These are phyloP conservation scores for Magnaporthiopsis incrustans DNA, from an alignment of 2,329 filamentous ascomycete species.

Conservation along the genomic window DNA sequence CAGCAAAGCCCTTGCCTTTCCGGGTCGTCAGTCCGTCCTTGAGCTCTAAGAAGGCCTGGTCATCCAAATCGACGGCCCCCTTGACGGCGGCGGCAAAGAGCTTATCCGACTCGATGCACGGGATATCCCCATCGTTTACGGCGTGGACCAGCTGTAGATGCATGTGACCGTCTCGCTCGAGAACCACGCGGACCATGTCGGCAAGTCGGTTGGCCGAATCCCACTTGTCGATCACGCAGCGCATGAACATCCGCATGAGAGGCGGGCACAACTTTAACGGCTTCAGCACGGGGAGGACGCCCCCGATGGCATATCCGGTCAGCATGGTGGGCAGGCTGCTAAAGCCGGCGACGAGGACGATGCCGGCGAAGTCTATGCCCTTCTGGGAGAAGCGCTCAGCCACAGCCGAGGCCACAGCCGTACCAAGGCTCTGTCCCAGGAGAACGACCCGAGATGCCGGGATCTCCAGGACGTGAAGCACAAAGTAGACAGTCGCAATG, in stretches of 20 bases:
- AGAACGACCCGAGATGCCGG: conserved; percentile 67
- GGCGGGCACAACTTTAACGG: conserved; percentile 60
- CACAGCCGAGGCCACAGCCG: conserved; percentile 70
- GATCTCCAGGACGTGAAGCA: conserved; percentile 55
- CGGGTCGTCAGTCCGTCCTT: conserved; percentile 37
- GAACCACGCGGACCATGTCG: conserved; percentile 44
- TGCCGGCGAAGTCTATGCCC: conserved; percentile 64
- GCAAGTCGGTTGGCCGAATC: conserved; percentile 59
- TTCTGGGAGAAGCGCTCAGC: conserved; percentile 59
- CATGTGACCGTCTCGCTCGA: conserved; percentile 34
- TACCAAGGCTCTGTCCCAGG: conserved; percentile 81
- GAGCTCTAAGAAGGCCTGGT: conserved; percentile 21
- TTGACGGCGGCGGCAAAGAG: conserved; percentile 54
- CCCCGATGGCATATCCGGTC: conserved; percentile 69
- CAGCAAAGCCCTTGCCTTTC: conserved; percentile 39
- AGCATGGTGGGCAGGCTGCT: conserved; percentile 66
- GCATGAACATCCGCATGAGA: conserved; percentile 51
- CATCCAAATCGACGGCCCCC: conserved; percentile 33
- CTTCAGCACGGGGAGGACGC: conserved; percentile 68
- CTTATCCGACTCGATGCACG: conserved; percentile 59
- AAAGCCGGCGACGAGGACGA: conserved; percentile 76
- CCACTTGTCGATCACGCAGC: conserved; percentile 74
- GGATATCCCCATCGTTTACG: conserved; percentile 73
- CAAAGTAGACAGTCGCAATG: conserved; percentile 63
- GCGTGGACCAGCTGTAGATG: conserved; percentile 72